These are phyloP conservation scores for Solanum sitiens DNA, from an alignment of 257 asterid species.

Conservation along the genomic window DNA sequence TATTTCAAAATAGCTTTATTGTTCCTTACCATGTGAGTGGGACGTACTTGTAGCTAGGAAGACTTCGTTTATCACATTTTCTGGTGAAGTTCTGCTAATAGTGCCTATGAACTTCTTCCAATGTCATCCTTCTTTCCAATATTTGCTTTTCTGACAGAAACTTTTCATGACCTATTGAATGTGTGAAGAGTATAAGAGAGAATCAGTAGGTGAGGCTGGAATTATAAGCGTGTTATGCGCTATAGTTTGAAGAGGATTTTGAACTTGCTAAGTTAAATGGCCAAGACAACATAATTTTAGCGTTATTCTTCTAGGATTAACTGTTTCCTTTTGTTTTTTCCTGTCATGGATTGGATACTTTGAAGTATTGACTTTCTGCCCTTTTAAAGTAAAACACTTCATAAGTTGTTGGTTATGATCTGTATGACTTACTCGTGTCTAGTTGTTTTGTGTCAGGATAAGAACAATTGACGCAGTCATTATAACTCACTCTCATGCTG, in stretches of 20 bases:
- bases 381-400: not conserved
- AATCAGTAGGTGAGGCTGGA: not conserved
- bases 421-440: slow-evolving; percentile 29
- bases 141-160: not conserved
- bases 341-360: not conserved
- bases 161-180: not conserved
- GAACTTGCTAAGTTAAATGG: not conserved
- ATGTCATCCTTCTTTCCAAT: not conserved
- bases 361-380: not conserved
- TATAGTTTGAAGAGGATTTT: not conserved
- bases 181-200: not conserved
- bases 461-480: slow-evolving; percentile 92
- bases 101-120: not conserved
- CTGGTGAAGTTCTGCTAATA: not conserved
- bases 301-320: not conserved
- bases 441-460: slow-evolving; percentile 75
- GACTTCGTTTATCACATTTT: not conserved
- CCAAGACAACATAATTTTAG: not conserved
- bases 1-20: not conserved
- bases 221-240: not conserved
- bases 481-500: slow-evolving; percentile 99
- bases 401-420: not conserved
- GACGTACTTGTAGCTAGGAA: not conserved
- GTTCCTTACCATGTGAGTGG: not conserved
- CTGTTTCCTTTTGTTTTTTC: not conserved